These are phyloP conservation scores for Symbiodinium pilosum DNA, from an alignment of 73 alveolate genomes.

Conservation along the genomic window DNA sequence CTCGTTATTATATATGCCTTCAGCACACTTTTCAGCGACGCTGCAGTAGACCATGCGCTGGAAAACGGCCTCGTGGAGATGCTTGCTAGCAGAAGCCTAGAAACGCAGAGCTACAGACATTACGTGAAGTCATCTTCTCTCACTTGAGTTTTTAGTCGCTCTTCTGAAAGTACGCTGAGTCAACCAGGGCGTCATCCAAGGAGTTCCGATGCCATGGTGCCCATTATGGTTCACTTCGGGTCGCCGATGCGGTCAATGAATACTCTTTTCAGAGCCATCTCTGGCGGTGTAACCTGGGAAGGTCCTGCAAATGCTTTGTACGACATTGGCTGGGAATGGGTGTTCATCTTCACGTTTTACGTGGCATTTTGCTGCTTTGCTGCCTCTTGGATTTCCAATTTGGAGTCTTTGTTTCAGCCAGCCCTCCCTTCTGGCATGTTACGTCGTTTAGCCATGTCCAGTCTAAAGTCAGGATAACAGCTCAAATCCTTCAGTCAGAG, in stretches of 20 bases:
- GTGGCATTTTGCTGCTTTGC: conserved; percentile 51
- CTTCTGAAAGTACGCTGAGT: too few species aligned
- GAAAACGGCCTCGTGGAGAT: neutral
- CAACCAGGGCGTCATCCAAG: too few species aligned
- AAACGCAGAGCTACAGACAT: too few species aligned
- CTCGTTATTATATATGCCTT: conserved; percentile 68
- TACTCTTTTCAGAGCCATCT: conserved; percentile 48
- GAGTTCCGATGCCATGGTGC: neutral
- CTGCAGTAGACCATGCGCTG: neutral
- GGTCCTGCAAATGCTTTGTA: conserved; percentile 18
- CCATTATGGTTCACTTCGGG: conserved; percentile 32
- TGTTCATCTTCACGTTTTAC: conserved; percentile 14
- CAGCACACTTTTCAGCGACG: conserved; percentile 27
- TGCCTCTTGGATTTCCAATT: neutral
- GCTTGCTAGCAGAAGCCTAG: neutral
- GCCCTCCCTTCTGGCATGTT: too few species aligned
- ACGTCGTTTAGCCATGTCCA: too few species aligned
- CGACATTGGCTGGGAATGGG: conserved; percentile 55
- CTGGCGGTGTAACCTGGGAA: conserved; percentile 88
- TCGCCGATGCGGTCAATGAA: conserved; percentile 36
- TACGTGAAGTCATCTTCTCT: too few species aligned
- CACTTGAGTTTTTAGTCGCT: too few species aligned
- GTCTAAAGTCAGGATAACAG: neutral
- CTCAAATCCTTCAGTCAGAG: neutral
- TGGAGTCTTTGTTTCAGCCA: too few species aligned